Conservation (phyloP, 2,329 filamentous ascomycete genomes). For the Taxawa tesnikishii region DNA sequence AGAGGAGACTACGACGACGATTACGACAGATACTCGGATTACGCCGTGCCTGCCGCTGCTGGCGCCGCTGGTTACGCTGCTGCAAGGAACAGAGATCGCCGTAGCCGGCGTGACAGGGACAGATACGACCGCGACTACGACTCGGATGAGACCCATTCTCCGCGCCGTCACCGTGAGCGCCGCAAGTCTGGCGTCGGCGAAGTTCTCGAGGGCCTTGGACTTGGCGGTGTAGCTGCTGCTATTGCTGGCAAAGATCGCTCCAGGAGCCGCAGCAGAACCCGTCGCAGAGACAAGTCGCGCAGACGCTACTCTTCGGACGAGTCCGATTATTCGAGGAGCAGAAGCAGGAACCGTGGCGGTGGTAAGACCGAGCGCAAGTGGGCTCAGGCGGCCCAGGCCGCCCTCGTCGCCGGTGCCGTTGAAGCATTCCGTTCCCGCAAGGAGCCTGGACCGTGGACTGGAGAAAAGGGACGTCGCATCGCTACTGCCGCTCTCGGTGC, state of each 20-base stretch:
- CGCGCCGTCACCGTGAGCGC: conserved; percentile 27
- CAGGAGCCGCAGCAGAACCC: conserved; percentile 50
- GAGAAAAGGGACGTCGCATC: conserved; percentile 82
- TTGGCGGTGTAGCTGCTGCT: conserved; percentile 41
- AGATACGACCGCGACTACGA: conserved; percentile 26
- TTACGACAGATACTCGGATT: conserved; percentile 43
- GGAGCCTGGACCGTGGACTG: conserved; percentile 78
- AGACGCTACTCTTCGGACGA: conserved; percentile 30
- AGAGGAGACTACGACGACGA: conserved; percentile 42
- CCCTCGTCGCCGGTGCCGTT: conserved; percentile 76
- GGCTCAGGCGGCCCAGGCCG: conserved; percentile 78
- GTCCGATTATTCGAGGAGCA: conserved; percentile 41
- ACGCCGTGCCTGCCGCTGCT: conserved; percentile 28
- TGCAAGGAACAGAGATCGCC: conserved; percentile 16
- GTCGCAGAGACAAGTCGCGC: conserved; percentile 36
- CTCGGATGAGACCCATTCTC: conserved; percentile 30
- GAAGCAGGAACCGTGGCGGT: conserved; percentile 37
- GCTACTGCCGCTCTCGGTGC: conserved; percentile 78
- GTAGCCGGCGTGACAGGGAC: conserved; percentile 35
- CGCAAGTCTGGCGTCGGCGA: conserved; percentile 51
- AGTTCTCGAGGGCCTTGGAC: conserved; percentile 43
- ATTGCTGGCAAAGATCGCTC: conserved; percentile 46
- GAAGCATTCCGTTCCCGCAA: conserved; percentile 88
- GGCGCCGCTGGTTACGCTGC: conserved; percentile 25
- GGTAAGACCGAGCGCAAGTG: conserved; percentile 46